These are phyloP conservation scores for Pholiota molesta DNA, from an alignment of 768 basidiomycete species.

Conservation along the genomic window DNA sequence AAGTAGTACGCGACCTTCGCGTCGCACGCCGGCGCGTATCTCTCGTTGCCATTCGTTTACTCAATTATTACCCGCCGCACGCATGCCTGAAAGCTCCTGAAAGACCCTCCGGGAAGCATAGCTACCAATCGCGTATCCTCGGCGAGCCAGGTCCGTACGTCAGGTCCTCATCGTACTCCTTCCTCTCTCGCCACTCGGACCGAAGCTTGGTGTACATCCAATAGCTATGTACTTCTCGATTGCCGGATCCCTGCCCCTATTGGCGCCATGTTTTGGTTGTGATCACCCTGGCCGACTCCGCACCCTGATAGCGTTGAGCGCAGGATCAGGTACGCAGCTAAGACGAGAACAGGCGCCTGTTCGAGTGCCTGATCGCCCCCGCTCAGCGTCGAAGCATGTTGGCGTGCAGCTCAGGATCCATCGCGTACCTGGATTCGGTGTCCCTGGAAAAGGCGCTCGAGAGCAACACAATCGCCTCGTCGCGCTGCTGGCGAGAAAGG, in stretches of 20 bases:
- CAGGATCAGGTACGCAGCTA: constrained; percentile 78
- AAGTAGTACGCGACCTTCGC: no score
- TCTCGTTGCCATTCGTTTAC: not conserved
- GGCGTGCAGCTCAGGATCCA: constrained; percentile 82
- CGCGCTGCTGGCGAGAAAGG: constrained; percentile 64
- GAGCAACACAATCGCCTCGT: constrained; percentile 83
- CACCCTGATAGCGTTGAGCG: constrained; percentile 73
- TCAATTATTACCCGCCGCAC: not conserved
- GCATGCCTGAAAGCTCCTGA: no score
- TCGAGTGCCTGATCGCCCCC: constrained; percentile 65
- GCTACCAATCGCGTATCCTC: constrained; percentile 72
- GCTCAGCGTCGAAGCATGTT: constrained; percentile 76
- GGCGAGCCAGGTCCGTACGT: constrained; percentile 80
- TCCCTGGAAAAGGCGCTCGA: constrained; percentile 82
- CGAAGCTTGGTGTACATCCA: constrained; percentile 67
- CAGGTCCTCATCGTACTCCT: constrained; percentile 80
- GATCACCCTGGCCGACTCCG: not conserved
- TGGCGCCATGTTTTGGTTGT: not conserved
- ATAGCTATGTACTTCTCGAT: constrained; percentile 59
- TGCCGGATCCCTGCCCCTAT: constrained; percentile 52
- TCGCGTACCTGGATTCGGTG: constrained; percentile 93
- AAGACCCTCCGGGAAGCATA: constrained; percentile 62
- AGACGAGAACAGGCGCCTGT: constrained; percentile 72
- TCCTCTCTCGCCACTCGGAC: constrained; percentile 76
- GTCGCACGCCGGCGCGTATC: no score